phyloP scores from a whole-genome alignment of 2,329 filamentous ascomycete genomes.

The Colletotrichum musae region DNA sequence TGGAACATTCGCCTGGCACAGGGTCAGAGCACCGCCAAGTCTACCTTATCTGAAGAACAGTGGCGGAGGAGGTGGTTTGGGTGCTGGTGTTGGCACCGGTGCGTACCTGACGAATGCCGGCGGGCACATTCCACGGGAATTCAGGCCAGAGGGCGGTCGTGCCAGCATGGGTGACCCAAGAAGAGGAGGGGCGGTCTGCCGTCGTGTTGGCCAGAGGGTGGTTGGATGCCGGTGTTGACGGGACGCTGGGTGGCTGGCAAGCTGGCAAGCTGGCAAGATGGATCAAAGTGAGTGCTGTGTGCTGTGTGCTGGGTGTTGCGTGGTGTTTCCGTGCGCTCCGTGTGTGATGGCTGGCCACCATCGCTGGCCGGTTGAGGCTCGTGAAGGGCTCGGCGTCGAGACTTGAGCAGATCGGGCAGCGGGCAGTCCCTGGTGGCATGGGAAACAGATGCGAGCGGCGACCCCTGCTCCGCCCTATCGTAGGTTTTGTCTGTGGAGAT shows the following conservation, averaged over 20 bases:
- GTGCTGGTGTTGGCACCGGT: background rate
- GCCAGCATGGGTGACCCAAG: background rate
- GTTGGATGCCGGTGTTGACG: constrained; percentile 6
- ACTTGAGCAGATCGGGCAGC: background rate
- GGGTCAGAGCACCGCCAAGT: constrained; percentile 37
- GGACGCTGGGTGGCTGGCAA: background rate
- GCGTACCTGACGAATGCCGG: constrained; percentile 11
- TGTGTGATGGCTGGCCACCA: too few species aligned
- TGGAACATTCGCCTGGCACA: constrained; percentile 37
- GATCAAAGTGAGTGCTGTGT: background rate
- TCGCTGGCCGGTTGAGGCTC: background rate
- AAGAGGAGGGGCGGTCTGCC: constrained; percentile 2
- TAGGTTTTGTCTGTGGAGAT: constrained; percentile 40
- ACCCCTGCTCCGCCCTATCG: constrained; percentile 38
- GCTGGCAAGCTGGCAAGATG: too few species aligned
- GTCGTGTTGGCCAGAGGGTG: constrained; percentile 3
- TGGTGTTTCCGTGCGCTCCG: background rate
- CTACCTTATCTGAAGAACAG: constrained; percentile 27
- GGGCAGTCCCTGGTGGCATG: constrained; percentile 22
- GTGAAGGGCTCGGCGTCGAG: too few species aligned
- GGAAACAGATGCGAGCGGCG: constrained; percentile 35
- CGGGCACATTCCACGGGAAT: constrained; percentile 4
- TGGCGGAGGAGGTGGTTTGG: constrained; percentile 6
- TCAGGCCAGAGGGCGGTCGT: constrained; percentile 10
- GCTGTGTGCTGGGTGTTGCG: background rate